Conservation (phyloP, 768 basidiomycete species). For the Kwoniella mangroviensis region DNA sequence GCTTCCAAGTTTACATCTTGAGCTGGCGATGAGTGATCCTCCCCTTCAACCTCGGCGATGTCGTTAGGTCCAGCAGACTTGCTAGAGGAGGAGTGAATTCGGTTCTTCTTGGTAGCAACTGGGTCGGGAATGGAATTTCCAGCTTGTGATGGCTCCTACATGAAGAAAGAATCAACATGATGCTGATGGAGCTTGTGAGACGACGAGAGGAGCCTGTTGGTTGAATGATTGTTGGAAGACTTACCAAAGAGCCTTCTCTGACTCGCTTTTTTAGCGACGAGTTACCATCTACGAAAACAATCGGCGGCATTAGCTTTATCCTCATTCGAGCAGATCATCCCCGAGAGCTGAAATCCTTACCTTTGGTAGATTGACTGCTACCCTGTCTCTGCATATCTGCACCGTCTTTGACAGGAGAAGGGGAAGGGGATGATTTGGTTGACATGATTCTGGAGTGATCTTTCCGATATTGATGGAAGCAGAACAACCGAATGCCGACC, state of each 20-base stretch:
- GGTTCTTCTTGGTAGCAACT: slow-evolving; percentile 47
- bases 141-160: slow-evolving; percentile 42
- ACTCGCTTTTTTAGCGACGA: slow-evolving; percentile 36
- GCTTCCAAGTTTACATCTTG: slow-evolving; percentile 10
- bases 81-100: slow-evolving; percentile 26
- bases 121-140: slow-evolving; percentile 23
- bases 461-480: background rate
- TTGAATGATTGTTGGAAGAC: slow-evolving; percentile 17
- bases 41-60: slow-evolving; percentile 17
- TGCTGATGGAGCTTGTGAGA: too few species aligned
- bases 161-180: background rate
- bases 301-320: background rate
- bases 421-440: slow-evolving; percentile 17
- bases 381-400: background rate
- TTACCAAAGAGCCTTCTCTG: slow-evolving; percentile 46
- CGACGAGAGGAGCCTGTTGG: too few species aligned
- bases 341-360: background rate
- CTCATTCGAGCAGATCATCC: too few species aligned
- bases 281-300: slow-evolving; percentile 7
- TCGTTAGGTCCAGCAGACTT: slow-evolving; percentile 20
- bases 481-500: background rate
- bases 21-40: slow-evolving; percentile 8
- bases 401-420: slow-evolving; percentile 4
- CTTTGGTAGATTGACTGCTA: slow-evolving; percentile 4
- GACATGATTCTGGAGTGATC: slow-evolving; percentile 14